Conservation (phyloP, 805 yeast species). For the Lipomyces yamanashiensis region DNA sequence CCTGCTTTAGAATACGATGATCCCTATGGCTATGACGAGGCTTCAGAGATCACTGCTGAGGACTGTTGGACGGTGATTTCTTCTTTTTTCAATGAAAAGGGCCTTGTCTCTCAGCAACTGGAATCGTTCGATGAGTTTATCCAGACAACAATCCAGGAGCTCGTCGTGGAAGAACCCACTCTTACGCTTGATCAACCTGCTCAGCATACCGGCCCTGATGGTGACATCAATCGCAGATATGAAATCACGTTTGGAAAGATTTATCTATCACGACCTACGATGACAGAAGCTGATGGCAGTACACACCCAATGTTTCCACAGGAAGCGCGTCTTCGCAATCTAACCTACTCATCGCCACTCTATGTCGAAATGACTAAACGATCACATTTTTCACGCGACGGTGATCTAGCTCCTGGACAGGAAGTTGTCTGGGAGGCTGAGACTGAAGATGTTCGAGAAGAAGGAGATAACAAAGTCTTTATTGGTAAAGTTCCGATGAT, state of each 20-base stretch:
- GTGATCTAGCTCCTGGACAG: conserved; percentile 53
- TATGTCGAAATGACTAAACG: conserved; percentile 95
- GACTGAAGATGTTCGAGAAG: conserved; percentile 58
- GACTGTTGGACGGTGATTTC: conserved; percentile 99
- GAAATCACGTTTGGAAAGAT: conserved; percentile 98
- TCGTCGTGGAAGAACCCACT: conserved; percentile 93
- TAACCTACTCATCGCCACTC: conserved; percentile 94
- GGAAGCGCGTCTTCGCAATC: conserved; percentile 93
- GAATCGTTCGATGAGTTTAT: conserved; percentile 98
- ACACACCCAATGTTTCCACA: conserved; percentile 98
- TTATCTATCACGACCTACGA: conserved; percentile 93
- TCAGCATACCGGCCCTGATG: conserved; percentile 88
- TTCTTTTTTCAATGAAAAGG: conserved; percentile 93
- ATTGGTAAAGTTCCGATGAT: conserved; percentile 98
- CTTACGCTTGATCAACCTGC: conserved; percentile 97
- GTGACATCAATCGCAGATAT: conserved; percentile 86
- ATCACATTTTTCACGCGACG: conserved; percentile 82
- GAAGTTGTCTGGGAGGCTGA: conserved; percentile 66
- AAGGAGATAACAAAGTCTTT: conserved; percentile 77
- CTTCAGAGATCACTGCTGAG: conserved; percentile 84
- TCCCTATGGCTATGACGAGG: conserved; percentile 74
- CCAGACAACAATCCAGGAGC: conserved; percentile 93
- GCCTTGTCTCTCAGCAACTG: conserved; percentile 95
- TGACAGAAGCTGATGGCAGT: conserved; percentile 99
- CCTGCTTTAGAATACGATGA: conserved; percentile 46